These are phyloP conservation scores for Colletotrichum godetiae DNA, from an alignment of 2,329 filamentous ascomycete species.

Conservation along the genomic window DNA sequence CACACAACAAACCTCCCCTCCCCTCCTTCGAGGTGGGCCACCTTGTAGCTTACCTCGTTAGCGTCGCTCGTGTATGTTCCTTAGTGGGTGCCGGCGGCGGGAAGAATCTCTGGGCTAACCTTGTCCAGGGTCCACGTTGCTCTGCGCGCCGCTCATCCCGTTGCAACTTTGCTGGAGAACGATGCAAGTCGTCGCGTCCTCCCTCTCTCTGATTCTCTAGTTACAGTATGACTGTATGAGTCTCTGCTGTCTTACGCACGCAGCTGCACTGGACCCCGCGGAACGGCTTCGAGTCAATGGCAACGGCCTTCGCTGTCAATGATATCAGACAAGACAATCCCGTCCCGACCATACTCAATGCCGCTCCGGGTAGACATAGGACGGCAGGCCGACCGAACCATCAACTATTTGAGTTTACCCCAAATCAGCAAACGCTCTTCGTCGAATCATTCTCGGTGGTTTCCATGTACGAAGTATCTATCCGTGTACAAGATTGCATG, in stretches of 20 bases:
- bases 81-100: constrained; percentile 24
- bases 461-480: too few relatives aligned
- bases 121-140: neutral
- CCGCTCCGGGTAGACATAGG: neutral
- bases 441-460: constrained; percentile 3
- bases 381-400: neutral
- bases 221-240: too few relatives aligned
- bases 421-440: neutral
- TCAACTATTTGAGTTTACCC: neutral
- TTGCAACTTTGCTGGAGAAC: neutral
- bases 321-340: constrained; percentile 25
- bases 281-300: neutral
- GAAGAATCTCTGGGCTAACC: constrained; percentile 3
- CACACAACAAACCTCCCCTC: neutral
- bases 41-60: neutral
- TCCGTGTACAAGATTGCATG: neutral
- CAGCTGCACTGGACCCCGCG: constrained; percentile 9
- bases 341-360: neutral
- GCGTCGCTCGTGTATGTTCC: constrained; percentile 25
- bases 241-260: neutral
- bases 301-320: neutral
- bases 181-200: constrained; percentile 13
- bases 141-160: neutral
- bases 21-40: neutral
- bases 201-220: neutral